phyloP scores from a whole-genome alignment of 2,329 filamentous ascomycete species.

The Gnomoniopsis sp. region DNA sequence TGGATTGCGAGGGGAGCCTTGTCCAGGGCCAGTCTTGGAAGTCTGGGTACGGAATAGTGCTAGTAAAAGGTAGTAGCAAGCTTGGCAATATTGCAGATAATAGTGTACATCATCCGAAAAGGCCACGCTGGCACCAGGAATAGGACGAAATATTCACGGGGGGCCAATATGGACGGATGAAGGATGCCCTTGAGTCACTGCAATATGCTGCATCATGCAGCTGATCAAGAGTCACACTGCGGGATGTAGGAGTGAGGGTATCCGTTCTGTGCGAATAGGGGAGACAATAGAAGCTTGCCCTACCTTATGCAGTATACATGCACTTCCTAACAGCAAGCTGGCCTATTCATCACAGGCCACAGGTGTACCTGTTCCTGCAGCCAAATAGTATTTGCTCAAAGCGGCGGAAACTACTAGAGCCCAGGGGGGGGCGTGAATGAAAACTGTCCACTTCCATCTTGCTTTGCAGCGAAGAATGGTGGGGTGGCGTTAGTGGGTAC shows the following conservation, averaged over 20 bases:
- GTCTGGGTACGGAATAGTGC: too few species aligned
- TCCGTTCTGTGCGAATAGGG: neutral
- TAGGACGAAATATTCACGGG: neutral
- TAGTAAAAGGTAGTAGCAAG: too few species aligned
- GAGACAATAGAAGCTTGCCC: neutral
- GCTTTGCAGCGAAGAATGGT: neutral
- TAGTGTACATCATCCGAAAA: neutral
- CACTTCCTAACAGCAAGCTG: neutral
- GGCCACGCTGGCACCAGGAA: conserved; percentile 16
- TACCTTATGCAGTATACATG: too few species aligned
- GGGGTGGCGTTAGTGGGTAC: neutral
- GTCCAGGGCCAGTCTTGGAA: too few species aligned
- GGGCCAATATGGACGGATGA: neutral
- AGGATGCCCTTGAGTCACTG: neutral
- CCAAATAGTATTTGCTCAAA: neutral
- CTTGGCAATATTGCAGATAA: too few species aligned
- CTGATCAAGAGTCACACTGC: too few species aligned
- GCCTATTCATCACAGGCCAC: conserved; percentile 8
- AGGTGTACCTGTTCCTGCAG: neutral
- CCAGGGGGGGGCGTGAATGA: neutral
- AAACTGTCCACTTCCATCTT: neutral
- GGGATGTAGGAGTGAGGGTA: too few species aligned
- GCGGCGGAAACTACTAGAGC: neutral
- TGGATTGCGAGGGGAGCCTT: too few species aligned
- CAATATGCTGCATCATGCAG: too few species aligned